Evolutionary conservation across 495 filamentous ascomycete genomes (phyloP).

Genomic region (Aspergillus ellipticus): DNA sequence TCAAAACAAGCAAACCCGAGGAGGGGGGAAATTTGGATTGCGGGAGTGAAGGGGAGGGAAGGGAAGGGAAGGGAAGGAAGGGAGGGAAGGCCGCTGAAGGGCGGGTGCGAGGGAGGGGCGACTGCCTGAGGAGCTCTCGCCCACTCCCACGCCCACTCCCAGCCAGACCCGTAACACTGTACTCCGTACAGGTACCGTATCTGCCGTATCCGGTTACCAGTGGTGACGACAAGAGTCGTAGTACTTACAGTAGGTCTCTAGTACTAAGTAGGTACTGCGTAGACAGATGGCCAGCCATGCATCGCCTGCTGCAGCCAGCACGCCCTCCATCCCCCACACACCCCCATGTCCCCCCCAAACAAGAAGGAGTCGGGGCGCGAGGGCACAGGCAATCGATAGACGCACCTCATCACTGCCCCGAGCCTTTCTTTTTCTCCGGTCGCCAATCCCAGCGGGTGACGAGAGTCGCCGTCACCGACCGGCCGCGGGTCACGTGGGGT

Average conservation of each 20-base stretch:
- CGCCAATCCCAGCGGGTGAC: neutral
- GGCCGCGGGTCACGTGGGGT: slow-evolving; percentile 11
- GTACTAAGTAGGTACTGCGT: too few species aligned
- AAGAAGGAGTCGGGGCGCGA: neutral
- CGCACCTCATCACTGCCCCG: neutral
- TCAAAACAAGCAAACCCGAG: slow-evolving; percentile 39
- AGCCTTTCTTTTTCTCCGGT: slow-evolving; percentile 1
- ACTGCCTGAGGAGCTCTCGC: too few species aligned
- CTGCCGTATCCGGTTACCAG: too few species aligned
- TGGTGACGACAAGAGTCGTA: too few species aligned
- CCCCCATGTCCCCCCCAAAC: too few species aligned
- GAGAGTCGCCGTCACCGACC: neutral
- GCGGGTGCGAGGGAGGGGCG: neutral
- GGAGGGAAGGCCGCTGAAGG: neutral
- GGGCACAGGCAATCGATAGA: neutral
- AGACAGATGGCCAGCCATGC: too few species aligned
- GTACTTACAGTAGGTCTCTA: too few species aligned
- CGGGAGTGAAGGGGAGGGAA: slow-evolving; percentile 11
- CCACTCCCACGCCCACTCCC: too few species aligned
- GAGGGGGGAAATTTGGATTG: slow-evolving; percentile 5
- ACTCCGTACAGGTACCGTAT: too few species aligned
- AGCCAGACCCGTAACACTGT: too few species aligned
- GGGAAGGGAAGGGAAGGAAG: neutral
- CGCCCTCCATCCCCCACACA: too few species aligned
- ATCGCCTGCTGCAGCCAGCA: too few species aligned